phyloP scores from a whole-genome alignment of 306 rosid genomes.

The Acacia melanoxylon region DNA sequence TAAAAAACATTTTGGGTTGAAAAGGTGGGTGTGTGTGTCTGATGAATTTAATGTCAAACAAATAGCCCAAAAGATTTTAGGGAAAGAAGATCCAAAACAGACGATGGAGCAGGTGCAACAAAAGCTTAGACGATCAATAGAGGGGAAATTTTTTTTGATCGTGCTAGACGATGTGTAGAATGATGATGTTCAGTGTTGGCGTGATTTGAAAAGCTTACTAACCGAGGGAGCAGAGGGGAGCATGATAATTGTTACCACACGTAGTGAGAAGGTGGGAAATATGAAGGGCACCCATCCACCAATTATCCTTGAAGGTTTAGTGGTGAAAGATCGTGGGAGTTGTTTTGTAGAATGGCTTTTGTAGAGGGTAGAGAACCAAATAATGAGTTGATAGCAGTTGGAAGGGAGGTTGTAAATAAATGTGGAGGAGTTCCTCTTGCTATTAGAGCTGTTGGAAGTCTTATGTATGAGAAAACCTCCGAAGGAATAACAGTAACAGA shows the following conservation, averaged over 20 bases:
- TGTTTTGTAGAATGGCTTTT: conserved; percentile 37
- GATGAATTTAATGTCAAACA: neutral
- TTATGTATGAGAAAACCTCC: neutral
- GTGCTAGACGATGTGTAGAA: conserved; percentile 27
- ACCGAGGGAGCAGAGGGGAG: conserved; percentile 9
- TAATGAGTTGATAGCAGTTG: neutral
- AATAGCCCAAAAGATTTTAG: neutral
- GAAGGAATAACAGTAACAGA: neutral
- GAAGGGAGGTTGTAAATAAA: neutral
- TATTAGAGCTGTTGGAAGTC: neutral
- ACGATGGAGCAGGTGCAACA: neutral
- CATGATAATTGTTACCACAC: conserved; percentile 18
- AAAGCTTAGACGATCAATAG: neutral
- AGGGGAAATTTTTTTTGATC: conserved; percentile 4
- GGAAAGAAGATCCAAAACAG: no score
- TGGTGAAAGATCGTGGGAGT: conserved; percentile 16
- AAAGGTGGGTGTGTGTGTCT: conserved; percentile 29
- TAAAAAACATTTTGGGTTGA: neutral
- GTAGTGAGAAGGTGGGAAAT: neutral
- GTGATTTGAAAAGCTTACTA: neutral
- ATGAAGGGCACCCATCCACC: neutral
- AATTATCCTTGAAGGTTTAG: conserved; percentile 20
- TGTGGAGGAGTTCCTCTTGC: neutral
- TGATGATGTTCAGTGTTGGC: neutral
- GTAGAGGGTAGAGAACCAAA: conserved; percentile 11